phyloP scores from a whole-genome alignment of 108 stramenopile species.

The Mediolabrus comicus region DNA sequence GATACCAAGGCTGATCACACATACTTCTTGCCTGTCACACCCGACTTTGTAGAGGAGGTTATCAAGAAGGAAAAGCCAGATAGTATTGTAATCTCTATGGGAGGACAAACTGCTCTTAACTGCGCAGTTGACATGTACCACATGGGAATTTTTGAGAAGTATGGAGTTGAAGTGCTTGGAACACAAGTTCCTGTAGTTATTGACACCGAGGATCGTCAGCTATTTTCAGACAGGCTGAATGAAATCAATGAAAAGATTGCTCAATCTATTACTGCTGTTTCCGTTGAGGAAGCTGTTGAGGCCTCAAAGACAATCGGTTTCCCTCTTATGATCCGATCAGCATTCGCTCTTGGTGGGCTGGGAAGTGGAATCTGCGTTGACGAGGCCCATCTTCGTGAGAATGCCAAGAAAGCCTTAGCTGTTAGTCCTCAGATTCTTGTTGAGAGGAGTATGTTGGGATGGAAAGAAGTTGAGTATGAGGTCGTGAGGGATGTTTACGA shows the following conservation, averaged over 20 bases:
- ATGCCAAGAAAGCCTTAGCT: slow-evolving; percentile 89
- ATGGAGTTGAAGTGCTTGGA: slow-evolving; percentile 92
- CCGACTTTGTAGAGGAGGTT: slow-evolving; percentile 94
- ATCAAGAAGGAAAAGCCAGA: slow-evolving; percentile 97
- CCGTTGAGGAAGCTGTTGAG: slow-evolving; percentile 81
- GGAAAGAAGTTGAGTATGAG: slow-evolving; percentile 99
- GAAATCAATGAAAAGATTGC: slow-evolving; percentile 98
- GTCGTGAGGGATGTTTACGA: slow-evolving; percentile 86
- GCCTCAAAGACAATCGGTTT: slow-evolving; percentile 93
- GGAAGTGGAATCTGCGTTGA: slow-evolving; percentile 94
- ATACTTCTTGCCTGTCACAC: slow-evolving; percentile 97
- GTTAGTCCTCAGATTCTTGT: slow-evolving; percentile 94
- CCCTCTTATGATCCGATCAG: slow-evolving; percentile 97
- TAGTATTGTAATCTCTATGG: slow-evolving; percentile 97
- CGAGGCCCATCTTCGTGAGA: slow-evolving; percentile 79
- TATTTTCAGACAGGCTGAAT: slow-evolving; percentile 89
- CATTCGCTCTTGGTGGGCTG: slow-evolving; percentile 97
- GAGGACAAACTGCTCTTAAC: slow-evolving; percentile 99
- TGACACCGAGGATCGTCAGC: slow-evolving; percentile 97
- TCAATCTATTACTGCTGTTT: slow-evolving; percentile 76
- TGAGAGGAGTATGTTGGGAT: slow-evolving; percentile 95
- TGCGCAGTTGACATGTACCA: slow-evolving; percentile 92
- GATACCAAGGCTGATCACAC: slow-evolving; percentile 89
- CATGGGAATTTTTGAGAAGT: slow-evolving; percentile 90
- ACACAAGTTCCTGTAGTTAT: slow-evolving; percentile 94